Base-by-base conservation (phyloP, 345 rosid genomes). In the Eutrema heterophyllum region DNA sequence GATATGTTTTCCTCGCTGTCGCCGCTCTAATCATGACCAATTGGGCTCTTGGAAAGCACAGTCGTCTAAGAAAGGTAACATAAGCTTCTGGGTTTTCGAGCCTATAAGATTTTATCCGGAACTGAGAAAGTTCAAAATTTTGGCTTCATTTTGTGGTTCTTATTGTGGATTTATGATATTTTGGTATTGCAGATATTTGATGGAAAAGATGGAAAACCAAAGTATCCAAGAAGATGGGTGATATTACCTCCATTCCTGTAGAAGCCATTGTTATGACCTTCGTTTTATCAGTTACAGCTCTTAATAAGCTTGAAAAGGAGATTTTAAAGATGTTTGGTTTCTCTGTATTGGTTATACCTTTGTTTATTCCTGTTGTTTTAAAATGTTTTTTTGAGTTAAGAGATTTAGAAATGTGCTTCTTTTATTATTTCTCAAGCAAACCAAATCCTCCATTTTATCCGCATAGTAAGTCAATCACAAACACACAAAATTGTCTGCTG, bases 1-100 rank as follows among this genome's bases (percentile, higher is more conserved):
- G 98, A 64, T 95, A 89, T 15, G 56, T 92, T 55, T 95, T 95
- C 81, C 87, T 89, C 14, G 80, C 82, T 72, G 97, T 92, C 60
- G 99, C 99, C 0, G 18, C 97, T 74, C 12, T 54, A 24, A 95
- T 92, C 82, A 95, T 95, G 99, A 88, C 94, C 59, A 95, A 92
- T 26, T 95, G 99, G 99, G 99, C 99, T 68, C 92, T 95, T 41
- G 87, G 94, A 48, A 95, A 95, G 88, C 99, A 95, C 75, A 84
- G 88, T 12, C 88, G 98, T 40, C 73, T 95, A 85, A 92, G 79
- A 82, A 90, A 95, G 98, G 99, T 92, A 84, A n/a, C n/a, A 60
- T 5, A 39, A 30, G 66, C 26, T 38, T 50, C n/a, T n/a, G n/a
- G n/a, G n/a, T n/a, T n/a, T n/a, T n/a, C n/a, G n/a, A n/a, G n/a